phyloP scores from a whole-genome alignment of 1,139 yeast genomes.

The Kodamaea fungicola region DNA sequence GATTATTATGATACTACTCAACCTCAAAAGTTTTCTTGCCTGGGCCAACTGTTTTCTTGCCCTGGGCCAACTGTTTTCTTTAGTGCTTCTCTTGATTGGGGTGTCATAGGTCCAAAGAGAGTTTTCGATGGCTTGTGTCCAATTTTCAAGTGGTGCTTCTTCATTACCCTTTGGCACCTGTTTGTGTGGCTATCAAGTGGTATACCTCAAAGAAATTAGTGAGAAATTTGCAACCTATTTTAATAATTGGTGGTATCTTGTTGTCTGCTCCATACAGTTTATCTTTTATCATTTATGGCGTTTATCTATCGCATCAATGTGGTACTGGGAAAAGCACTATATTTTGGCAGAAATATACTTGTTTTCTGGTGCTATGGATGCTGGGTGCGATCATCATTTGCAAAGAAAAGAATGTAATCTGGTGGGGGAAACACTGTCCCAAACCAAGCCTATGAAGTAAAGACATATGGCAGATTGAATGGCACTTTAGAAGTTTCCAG shows the following conservation, averaged over 20 bases:
- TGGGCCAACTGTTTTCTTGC: too few species aligned
- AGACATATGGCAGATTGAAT: conserved; percentile 7
- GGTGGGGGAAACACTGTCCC: conserved; percentile 20
- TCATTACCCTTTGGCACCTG: conserved; percentile 39
- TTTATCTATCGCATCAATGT: conserved; percentile 16
- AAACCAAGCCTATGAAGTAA: conserved; percentile 13
- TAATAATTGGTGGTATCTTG: conserved; percentile 16
- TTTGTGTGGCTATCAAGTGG: conserved; percentile 23
- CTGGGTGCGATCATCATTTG: conserved; percentile 18
- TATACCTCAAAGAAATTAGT: conserved; percentile 13
- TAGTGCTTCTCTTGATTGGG: conserved; percentile 63
- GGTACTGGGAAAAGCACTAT: conserved; percentile 13
- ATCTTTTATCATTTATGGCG: conserved; percentile 15
- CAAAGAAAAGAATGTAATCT: conserved; percentile 12
- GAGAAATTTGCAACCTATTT: conserved; percentile 17
- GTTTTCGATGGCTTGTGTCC: conserved; percentile 49
- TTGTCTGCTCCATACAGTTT: conserved; percentile 16
- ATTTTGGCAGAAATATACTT: conserved; percentile 20
- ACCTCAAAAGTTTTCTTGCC: conserved; percentile 31
- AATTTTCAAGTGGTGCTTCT: conserved; percentile 46
- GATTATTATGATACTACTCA: conserved; percentile 46
- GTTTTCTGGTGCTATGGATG: conserved; percentile 16
- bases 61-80: conserved; percentile 46
- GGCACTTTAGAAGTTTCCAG: conserved; percentile 13
- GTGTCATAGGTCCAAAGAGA: conserved; percentile 57